These are phyloP conservation scores for Fusarium sp. DNA, from an alignment of 2,329 filamentous ascomycete species.

Conservation along the genomic window DNA sequence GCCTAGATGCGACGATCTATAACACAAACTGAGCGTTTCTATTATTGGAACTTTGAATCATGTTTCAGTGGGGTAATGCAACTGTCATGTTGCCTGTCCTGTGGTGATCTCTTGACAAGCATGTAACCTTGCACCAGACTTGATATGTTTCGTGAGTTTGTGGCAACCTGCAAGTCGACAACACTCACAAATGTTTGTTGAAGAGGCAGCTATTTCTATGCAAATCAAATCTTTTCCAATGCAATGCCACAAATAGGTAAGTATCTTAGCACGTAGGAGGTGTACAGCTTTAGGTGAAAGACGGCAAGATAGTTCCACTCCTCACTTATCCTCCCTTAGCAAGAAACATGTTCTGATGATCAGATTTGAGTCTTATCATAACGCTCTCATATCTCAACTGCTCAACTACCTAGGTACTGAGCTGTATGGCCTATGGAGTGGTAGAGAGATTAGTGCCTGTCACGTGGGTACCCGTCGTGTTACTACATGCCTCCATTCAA, in stretches of 20 bases:
- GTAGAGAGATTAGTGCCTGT: background rate
- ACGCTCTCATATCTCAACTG: too few relatives aligned
- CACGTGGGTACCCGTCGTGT: conserved; percentile 42
- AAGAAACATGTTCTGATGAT: background rate
- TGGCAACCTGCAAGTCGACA: background rate
- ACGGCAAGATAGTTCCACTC: too few relatives aligned
- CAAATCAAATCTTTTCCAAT: too few relatives aligned
- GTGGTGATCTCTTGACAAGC: background rate
- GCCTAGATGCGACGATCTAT: background rate
- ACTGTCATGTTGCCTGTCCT: background rate
- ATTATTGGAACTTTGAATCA: conserved; percentile 10
- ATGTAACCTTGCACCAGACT: background rate
- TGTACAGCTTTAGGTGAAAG: too few relatives aligned
- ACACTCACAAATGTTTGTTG: background rate
- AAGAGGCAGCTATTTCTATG: too few relatives aligned
- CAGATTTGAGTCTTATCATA: background rate
- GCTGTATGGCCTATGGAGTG: too few relatives aligned
- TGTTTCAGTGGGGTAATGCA: conserved; percentile 4
- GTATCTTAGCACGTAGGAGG: too few relatives aligned
- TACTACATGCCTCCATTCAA: background rate
- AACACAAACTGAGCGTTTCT: background rate
- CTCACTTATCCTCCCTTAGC: too few relatives aligned
- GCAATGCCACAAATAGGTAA: too few relatives aligned
- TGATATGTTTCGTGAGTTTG: background rate
- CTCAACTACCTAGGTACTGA: too few relatives aligned